Evolutionary conservation across 129 eudicot species (phyloP), one percentile per base, ranked within the genome.

Genomic region (Escallonia rubra): DNA sequence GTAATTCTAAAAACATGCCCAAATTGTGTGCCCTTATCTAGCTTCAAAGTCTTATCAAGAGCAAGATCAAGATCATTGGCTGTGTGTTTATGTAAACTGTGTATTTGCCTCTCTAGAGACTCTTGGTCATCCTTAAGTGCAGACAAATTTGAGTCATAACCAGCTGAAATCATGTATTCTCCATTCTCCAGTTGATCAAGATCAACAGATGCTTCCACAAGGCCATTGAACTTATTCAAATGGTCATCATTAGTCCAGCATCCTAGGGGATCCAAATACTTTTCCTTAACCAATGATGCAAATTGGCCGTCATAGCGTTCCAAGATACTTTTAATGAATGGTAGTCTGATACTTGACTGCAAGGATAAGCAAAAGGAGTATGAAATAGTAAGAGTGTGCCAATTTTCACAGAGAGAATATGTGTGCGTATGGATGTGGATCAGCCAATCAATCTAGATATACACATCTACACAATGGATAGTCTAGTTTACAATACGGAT

Each of bases 161-260:
- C 80, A 10, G 95, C 72, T 50, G 99, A 82, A 76, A 93, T 93
- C 92, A 93, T 86, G 85, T 89, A 93, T 79, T 93, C 99, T 43
- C 99, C 99, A 86, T 89, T 93, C 80, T 86, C 96, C 47, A 93
- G 96, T 80, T 93, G 96, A 70, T 93, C 90, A 65, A 93, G 99
- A 79, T 93, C 99, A 54, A 93, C 93, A 56, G 96, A 70, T 57
- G 78, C 61, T 75, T 93, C 99, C 65, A 93, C 99, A 60, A 93
- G 98, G 73, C 80, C 92, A 70, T 84, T 68, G 70, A 93, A 93
- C 80, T 84, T 89, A 67, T 70, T 93, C 63, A 93, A 66, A 83
- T 93, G 96, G 55, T 84, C 63, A 48, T 89, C 96, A 73, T 93
- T 81, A 23, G 79, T 85, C 82, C 80, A 87, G 23, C 41, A 41